Base-by-base conservation (phyloP, 306 rosid species). In the Mucuna pruriens region DNA sequence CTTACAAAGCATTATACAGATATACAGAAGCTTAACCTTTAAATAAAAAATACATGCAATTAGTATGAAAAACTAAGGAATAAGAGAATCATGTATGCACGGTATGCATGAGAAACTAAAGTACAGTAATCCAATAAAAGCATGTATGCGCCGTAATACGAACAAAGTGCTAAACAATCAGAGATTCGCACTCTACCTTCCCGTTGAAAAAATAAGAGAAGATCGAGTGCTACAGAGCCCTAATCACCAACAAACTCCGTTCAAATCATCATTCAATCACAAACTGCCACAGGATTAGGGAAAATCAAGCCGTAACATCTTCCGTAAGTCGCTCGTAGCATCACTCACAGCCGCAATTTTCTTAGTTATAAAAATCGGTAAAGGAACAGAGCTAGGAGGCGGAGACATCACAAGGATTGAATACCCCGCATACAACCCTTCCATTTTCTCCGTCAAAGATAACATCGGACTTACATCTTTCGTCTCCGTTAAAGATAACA, bases 191-290 rank as follows among this genome's bases (percentile, higher is more conserved):
- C 71, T 63, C 79, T 36, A 49, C 23, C 68, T 63, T 85, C 90
- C 85, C 83, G 80, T 82, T 57, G 89, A 88, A 86, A 91, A 91
- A 83, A 85, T 88, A 85, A 79, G 89, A 79, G 84, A 84, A 73
- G 77, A 65, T 69, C 86, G 51, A 78, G 72, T 23, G 39, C 72
- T 64, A 10, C 13, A 45, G 26, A 5, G 46, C 85, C 76, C 87
- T 67, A 66, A 78, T 71, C 80, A 68, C 46, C 63, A 33, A 70
- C 85, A 44, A 36, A 52, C 20, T 38, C 52, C 71, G 75, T 75
- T 44, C 80, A 68, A 65, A 74, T 29, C 72, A 15, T 61, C 46
- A 38, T 7, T 55, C 55, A 7, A 54, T 44, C 29, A 46, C 5
- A 1, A n/a, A 19, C 25, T 19, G 17, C 6, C 8, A 26, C 16